phyloP scores from a whole-genome alignment of 441 rosid genomes.

The Isatis lusitanica region DNA sequence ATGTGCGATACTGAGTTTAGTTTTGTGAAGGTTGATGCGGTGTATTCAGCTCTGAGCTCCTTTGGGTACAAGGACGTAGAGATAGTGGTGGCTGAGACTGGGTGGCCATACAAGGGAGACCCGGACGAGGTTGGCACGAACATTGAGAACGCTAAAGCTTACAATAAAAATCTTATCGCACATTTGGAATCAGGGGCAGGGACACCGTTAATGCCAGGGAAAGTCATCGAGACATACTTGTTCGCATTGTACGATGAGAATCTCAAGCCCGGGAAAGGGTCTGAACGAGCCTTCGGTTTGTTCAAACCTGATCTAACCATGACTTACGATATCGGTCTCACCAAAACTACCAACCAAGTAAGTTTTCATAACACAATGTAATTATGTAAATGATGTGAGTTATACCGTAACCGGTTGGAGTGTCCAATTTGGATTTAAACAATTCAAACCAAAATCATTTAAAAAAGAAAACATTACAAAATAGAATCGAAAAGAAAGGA shows the following conservation, averaged over 20 bases:
- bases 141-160: constrained; percentile 79
- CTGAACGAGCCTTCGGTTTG: constrained; percentile 76
- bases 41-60: constrained; percentile 60
- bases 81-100: constrained; percentile 90
- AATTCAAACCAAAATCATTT: neutral
- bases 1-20: neutral
- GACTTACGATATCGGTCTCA: constrained; percentile 77
- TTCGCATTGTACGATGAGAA: constrained; percentile 88
- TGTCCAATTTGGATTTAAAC: neutral
- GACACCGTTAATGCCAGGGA: constrained; percentile 92
- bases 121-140: constrained; percentile 65
- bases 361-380: constrained; percentile 1
- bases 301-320: constrained; percentile 71
- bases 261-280: constrained; percentile 77
- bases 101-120: constrained; percentile 96
- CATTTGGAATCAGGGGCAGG: constrained; percentile 83
- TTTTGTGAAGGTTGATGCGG: constrained; percentile 68
- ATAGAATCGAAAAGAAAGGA: neutral
- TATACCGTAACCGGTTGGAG: neutral
- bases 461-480: neutral
- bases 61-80: constrained; percentile 74
- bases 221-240: constrained; percentile 75
- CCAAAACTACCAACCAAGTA: constrained; percentile 41
- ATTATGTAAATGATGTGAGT: neutral
- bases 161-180: constrained; percentile 75